These are phyloP conservation scores for Hericium alpestre DNA, from an alignment of 768 basidiomycete species.

Conservation along the genomic window DNA sequence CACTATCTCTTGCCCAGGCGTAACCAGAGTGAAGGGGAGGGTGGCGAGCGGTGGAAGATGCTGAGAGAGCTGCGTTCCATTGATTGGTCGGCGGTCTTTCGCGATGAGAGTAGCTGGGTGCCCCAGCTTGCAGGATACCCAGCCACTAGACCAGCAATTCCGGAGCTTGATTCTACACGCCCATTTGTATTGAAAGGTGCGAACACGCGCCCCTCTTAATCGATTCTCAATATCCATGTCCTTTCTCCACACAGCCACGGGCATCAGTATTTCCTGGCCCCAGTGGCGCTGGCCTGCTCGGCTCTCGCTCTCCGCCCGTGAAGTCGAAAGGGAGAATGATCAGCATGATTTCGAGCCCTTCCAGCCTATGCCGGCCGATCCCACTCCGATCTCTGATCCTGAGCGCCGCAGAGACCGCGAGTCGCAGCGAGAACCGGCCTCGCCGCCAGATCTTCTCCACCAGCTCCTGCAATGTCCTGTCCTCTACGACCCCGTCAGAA, in stretches of 20 bases:
- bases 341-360: neutral
- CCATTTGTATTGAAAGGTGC: neutral
- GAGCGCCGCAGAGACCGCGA: neutral
- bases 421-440: neutral
- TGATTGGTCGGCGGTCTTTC: neutral
- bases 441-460: slow-evolving; percentile 43
- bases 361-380: neutral
- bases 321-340: neutral
- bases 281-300: slow-evolving; percentile 8
- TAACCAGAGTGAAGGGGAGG: neutral
- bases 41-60: neutral
- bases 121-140: neutral
- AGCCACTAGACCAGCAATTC: neutral
- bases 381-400: slow-evolving; percentile 10
- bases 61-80: neutral
- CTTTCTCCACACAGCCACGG: neutral
- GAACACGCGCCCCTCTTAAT: neutral
- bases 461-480: slow-evolving; percentile 66
- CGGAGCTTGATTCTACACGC: neutral
- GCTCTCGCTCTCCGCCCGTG: neutral
- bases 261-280: slow-evolving; percentile 1
- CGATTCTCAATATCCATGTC: neutral
- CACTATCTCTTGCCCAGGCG: slow-evolving; percentile 36
- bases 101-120: neutral
- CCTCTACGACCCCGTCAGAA: slow-evolving; percentile 66